phyloP scores from a whole-genome alignment of 345 rosid genomes.

The Pistacia vera region DNA sequence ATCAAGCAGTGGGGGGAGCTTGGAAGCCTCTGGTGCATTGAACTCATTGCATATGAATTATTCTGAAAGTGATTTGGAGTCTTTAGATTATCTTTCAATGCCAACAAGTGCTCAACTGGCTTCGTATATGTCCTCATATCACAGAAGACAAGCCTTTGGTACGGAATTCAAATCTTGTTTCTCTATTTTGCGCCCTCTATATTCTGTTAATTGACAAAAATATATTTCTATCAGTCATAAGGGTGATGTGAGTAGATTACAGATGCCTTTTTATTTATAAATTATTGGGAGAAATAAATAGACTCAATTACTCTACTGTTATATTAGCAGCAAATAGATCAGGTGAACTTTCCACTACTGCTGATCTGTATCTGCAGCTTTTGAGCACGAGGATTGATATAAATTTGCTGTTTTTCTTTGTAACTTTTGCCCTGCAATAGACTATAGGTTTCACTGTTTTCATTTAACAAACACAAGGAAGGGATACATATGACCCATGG shows the following conservation, averaged over 20 bases:
- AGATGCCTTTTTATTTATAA: not conserved
- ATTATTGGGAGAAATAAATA: not conserved
- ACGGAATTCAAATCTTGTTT: slow-evolving; percentile 23
- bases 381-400: not conserved
- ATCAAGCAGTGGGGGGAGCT: slow-evolving; percentile 51
- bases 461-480: not conserved
- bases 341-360: not conserved
- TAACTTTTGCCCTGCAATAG: not conserved
- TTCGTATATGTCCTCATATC: slow-evolving; percentile 74
- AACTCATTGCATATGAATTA: slow-evolving; percentile 37
- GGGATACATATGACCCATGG: not conserved
- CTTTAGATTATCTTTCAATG: slow-evolving; percentile 63
- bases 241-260: not conserved
- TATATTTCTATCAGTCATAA: not conserved
- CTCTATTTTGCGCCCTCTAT: not conserved
- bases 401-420: not conserved
- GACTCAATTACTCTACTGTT: not conserved
- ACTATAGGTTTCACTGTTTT: not conserved
- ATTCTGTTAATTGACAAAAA: not conserved
- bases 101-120: slow-evolving; percentile 59
- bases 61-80: slow-evolving; percentile 88
- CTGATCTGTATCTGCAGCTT: not conserved
- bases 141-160: slow-evolving; percentile 88
- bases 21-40: slow-evolving; percentile 35
- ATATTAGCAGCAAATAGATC: not conserved